phyloP scores from a whole-genome alignment of 2,329 filamentous ascomycete genomes.

The Neopestalotiopsis sp. region DNA sequence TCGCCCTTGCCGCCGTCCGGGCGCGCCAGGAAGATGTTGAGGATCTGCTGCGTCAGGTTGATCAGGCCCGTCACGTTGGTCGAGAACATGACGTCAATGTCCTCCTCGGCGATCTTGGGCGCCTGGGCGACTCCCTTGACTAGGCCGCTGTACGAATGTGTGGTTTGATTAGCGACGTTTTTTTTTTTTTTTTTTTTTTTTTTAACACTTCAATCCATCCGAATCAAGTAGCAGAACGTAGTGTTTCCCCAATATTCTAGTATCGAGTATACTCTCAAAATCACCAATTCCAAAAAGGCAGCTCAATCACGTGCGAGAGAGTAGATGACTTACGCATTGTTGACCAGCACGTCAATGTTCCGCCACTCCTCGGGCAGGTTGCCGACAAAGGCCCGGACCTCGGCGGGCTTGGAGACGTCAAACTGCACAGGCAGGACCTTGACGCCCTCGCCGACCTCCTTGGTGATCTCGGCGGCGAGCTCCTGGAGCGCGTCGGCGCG shows the following conservation, averaged over 20 bases:
- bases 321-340: conserved; percentile 79
- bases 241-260: no score
- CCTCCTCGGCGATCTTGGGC: conserved; percentile 79
- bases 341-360: conserved; percentile 87
- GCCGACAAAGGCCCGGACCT: conserved; percentile 75
- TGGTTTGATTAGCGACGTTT: background rate
- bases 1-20: conserved; percentile 81
- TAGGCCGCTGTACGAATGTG: conserved; percentile 68
- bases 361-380: conserved; percentile 81
- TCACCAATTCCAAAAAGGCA: background rate
- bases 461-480: conserved; percentile 76
- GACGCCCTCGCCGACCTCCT: conserved; percentile 79
- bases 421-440: conserved; percentile 83
- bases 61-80: conserved; percentile 96
- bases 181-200: no score
- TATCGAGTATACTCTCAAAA: background rate
- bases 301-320: background rate
- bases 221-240: background rate
- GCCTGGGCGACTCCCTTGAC: conserved; percentile 88
- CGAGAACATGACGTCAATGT: conserved; percentile 85
- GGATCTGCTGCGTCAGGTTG: conserved; percentile 91
- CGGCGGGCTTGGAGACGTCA: conserved; percentile 81
- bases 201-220: no score
- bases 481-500: conserved; percentile 79
- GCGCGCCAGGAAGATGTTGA: conserved; percentile 81